phyloP scores from a whole-genome alignment of 331 rosid genomes.

The Stylosanthes scabra region DNA sequence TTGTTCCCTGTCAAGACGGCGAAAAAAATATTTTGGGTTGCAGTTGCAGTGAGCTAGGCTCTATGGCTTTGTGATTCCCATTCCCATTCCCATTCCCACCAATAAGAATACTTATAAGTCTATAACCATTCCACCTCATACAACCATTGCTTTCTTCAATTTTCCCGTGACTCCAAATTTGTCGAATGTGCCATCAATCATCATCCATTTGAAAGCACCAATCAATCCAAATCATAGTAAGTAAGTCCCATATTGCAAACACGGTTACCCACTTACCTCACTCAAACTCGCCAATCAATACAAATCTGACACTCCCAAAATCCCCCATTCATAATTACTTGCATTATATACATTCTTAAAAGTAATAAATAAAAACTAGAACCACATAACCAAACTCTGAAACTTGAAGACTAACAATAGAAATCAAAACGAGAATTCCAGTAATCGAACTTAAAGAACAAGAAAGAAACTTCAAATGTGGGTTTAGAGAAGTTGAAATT shows the following conservation, averaged over 20 bases:
- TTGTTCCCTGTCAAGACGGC: background rate
- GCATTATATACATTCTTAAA: background rate
- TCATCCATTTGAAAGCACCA: background rate
- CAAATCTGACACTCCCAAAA: background rate
- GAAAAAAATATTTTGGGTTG: background rate
- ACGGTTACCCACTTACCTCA: background rate
- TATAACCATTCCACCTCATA: background rate
- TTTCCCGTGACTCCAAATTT: constrained; percentile 2
- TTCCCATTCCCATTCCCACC: background rate
- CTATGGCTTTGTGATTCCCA: background rate
- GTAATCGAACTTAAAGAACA: constrained; percentile 4
- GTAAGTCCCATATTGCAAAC: background rate
- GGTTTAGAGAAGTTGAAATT: constrained; percentile 29
- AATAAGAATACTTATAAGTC: background rate
- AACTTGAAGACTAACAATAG: background rate
- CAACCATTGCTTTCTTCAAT: background rate
- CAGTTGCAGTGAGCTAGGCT: background rate
- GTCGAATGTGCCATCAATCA: constrained; percentile 3
- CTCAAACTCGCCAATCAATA: background rate
- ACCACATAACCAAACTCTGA: background rate
- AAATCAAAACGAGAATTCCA: background rate
- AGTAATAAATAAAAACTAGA: background rate
- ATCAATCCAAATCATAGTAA: background rate
- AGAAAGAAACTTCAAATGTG: background rate
- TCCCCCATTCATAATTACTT: background rate